These are phyloP conservation scores for Boletus fagicola DNA, from an alignment of 768 basidiomycete species.

Conservation along the genomic window DNA sequence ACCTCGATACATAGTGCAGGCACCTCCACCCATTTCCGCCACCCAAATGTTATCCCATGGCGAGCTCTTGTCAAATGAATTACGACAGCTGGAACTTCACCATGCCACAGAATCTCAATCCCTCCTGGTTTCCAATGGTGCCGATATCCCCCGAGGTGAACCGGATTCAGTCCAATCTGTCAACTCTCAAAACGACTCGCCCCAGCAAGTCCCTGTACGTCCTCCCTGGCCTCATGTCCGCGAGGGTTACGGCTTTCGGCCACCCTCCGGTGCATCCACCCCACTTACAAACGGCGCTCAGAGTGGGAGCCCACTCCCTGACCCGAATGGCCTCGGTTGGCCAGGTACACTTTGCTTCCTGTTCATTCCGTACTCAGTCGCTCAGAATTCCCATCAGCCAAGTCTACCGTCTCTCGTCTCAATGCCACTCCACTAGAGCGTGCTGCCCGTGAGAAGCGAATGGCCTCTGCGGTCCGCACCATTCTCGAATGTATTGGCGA, in stretches of 20 bases:
- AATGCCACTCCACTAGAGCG: constrained; percentile 77
- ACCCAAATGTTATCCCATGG: constrained; percentile 34
- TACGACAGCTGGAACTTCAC: constrained; percentile 46
- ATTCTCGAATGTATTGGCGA: constrained; percentile 98
- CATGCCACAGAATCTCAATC: constrained; percentile 6
- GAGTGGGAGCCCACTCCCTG: constrained; percentile 38
- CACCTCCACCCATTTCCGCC: background rate
- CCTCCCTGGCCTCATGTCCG: constrained; percentile 40
- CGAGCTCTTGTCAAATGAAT: constrained; percentile 43
- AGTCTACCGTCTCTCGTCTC: constrained; percentile 83
- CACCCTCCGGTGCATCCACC: constrained; percentile 63
- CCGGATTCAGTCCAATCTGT: background rate
- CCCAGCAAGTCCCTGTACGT: constrained; percentile 18
- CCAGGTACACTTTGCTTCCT: constrained; percentile 56
- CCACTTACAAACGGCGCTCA: constrained; percentile 42
- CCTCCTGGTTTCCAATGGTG: background rate
- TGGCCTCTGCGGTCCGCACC: constrained; percentile 82
- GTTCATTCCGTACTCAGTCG: constrained; percentile 5
- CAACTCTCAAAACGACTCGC: constrained; percentile 11
- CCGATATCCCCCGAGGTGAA: constrained; percentile 12
- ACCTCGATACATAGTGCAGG: background rate
- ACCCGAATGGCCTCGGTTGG: constrained; percentile 85
- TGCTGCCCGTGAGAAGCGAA: constrained; percentile 66
- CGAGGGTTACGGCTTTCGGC: constrained; percentile 83
- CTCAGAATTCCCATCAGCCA: constrained; percentile 51